Evolutionary conservation across 352 stramenopile species (phyloP), one percentile per base, ranked within the genome.

Genomic region (Phytophthora ramorum): DNA sequence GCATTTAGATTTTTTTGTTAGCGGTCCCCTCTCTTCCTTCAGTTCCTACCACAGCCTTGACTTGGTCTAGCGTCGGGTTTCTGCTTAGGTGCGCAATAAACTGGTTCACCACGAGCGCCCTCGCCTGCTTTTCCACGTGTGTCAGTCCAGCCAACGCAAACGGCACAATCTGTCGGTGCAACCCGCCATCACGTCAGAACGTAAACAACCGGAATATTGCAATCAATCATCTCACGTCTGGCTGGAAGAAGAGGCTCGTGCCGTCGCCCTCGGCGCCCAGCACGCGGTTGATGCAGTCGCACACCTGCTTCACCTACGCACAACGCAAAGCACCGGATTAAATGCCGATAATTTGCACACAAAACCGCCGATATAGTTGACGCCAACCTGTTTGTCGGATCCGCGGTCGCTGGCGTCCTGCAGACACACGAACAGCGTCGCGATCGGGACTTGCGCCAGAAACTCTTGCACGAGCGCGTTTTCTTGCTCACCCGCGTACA

Each of bases 271-370:
- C 73, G 4, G 81, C 76, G 22, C 74, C 59, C 26, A 96, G 55
- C 46, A 96, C 81, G 22, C 85, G 86, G n/a, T 92, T 83, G 24
- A 96, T 91, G 44, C 84, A 93, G 51, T 73, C 66, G 48, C 88
- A 96, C 32, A 69, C 73, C n/a, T 78, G 68, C 45, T 90, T 90
- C 2, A 95, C 81, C 87, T 95, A 40, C 14, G 60, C 19, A 7
- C 17, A 48, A 44, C n/a, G 32, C 7, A 54, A 32, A 40, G 7
- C 20, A 47, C 19, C 1, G 3, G 4, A 32, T 73, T 43, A 59
- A 17, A 22, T 26, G 13, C 2, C 16, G 19, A 19, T 24, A 17
- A 14, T 17, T 9, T 37, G 7, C 28, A 37, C 2, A 6, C 26
- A 47, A 19, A 34, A 7, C 1, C 16, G 46, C n/a, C 35, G 22